phyloP scores from a whole-genome alignment of 2,329 filamentous ascomycete genomes.

The Xylariaceae sp. region DNA sequence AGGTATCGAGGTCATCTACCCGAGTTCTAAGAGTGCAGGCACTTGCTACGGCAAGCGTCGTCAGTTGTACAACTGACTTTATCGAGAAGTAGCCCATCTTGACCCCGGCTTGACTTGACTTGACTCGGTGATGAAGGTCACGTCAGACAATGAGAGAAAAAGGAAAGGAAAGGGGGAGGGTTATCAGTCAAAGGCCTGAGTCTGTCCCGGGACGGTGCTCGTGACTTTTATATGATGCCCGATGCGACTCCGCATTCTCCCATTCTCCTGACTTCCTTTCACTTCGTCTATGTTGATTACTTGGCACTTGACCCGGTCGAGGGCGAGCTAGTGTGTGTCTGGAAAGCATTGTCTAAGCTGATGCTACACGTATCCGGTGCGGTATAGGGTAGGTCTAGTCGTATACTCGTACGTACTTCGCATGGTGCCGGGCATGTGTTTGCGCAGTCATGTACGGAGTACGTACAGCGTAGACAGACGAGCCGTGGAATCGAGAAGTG shows the following conservation, averaged over 20 bases:
- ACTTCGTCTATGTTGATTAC: neutral
- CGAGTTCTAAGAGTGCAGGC: slow-evolving; percentile 3
- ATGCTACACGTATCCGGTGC: neutral
- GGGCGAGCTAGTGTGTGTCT: neutral
- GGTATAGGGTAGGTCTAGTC: neutral
- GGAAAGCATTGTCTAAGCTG: neutral
- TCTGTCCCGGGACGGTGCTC: neutral
- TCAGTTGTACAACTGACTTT: slow-evolving; percentile 13
- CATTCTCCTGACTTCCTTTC: neutral
- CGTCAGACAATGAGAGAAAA: neutral
- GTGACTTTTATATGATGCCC: slow-evolving; percentile 8
- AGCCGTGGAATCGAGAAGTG: neutral
- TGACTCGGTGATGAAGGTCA: neutral
- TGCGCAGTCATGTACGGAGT: neutral
- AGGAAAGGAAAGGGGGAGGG: neutral
- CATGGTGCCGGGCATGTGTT: neutral
- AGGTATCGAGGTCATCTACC: slow-evolving; percentile 23
- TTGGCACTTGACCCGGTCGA: slow-evolving; percentile 2
- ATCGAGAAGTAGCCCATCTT: slow-evolving; percentile 15
- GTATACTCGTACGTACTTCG: no score
- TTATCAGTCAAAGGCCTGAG: neutral
- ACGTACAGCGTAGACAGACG: neutral
- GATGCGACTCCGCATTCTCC: neutral
- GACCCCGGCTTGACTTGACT: neutral
- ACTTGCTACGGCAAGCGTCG: slow-evolving; percentile 15